These are phyloP conservation scores for Fusarium sp. DNA, from an alignment of 2,329 filamentous ascomycete species.

Conservation along the genomic window DNA sequence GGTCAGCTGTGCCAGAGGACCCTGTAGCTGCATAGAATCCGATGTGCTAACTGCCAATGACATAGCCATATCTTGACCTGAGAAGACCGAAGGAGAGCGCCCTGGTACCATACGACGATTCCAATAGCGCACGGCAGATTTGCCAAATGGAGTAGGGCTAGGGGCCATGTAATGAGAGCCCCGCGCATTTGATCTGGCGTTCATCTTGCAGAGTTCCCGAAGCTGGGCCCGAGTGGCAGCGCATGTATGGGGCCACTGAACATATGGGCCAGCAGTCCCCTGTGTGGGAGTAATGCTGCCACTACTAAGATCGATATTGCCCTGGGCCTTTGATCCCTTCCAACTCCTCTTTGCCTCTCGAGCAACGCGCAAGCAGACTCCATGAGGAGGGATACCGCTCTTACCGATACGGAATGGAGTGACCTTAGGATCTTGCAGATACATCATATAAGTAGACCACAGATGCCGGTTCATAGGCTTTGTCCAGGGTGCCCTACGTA, in stretches of 20 bases:
- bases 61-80: constrained; percentile 73
- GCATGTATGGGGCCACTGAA: constrained; percentile 76
- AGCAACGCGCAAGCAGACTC: constrained; percentile 76
- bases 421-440: constrained; percentile 77
- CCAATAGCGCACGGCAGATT: constrained; percentile 64
- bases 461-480: constrained; percentile 76
- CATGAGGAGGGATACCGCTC: constrained; percentile 74
- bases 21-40: constrained; percentile 75
- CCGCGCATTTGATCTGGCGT: constrained; percentile 62
- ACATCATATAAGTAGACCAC: constrained; percentile 76
- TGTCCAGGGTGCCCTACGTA: constrained; percentile 73
- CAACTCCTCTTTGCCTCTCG: constrained; percentile 76
- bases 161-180: constrained; percentile 64
- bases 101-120: constrained; percentile 65
- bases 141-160: constrained; percentile 71
- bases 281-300: constrained; percentile 71
- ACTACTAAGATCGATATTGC: constrained; percentile 59
- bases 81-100: constrained; percentile 67
- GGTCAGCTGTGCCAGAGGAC: constrained; percentile 73
- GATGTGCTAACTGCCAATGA: constrained; percentile 75
- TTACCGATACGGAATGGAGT: constrained; percentile 76
- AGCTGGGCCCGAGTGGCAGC: constrained; percentile 74
- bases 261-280: constrained; percentile 61
- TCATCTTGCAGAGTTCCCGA: constrained; percentile 73
- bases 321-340: constrained; percentile 70